Evolutionary conservation across 352 stramenopile species (phyloP).

Genomic region (Phytophthora colocasiae): DNA sequence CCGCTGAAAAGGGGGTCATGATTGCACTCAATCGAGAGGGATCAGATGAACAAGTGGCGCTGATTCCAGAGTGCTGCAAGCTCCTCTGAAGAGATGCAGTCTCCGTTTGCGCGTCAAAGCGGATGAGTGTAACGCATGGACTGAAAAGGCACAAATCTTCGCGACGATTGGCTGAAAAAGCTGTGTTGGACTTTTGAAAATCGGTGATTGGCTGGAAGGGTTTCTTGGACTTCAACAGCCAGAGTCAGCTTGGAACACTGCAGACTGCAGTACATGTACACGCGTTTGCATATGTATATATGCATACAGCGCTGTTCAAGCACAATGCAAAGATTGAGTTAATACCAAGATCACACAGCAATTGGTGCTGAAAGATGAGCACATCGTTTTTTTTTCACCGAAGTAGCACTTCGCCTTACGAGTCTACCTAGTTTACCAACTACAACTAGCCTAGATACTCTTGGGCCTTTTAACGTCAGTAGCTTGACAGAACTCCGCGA

Average conservation of each 20-base stretch:
- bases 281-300: too few relatives aligned
- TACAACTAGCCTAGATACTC: too few relatives aligned
- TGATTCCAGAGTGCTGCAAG: constrained; percentile 12
- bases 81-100: neutral
- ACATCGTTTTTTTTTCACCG: too few relatives aligned
- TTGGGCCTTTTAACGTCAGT: too few relatives aligned
- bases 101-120: constrained; percentile 6
- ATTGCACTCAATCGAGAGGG: neutral
- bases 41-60: neutral
- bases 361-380: neutral
- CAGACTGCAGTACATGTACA: too few relatives aligned
- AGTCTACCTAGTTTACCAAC: too few relatives aligned
- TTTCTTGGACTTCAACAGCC: neutral
- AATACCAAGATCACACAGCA: too few relatives aligned
- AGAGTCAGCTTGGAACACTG: too few relatives aligned
- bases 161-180: constrained; percentile 10
- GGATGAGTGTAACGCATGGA: constrained; percentile 12
- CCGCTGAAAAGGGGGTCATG: constrained; percentile 10
- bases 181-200: neutral
- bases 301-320: too few relatives aligned
- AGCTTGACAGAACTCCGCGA: too few relatives aligned
- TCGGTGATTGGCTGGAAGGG: neutral
- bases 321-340: too few relatives aligned
- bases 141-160: neutral
- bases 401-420: too few relatives aligned